Evolutionary conservation across 768 basidiomycete genomes (phyloP).

Genomic region (Hypholoma fasciculare): DNA sequence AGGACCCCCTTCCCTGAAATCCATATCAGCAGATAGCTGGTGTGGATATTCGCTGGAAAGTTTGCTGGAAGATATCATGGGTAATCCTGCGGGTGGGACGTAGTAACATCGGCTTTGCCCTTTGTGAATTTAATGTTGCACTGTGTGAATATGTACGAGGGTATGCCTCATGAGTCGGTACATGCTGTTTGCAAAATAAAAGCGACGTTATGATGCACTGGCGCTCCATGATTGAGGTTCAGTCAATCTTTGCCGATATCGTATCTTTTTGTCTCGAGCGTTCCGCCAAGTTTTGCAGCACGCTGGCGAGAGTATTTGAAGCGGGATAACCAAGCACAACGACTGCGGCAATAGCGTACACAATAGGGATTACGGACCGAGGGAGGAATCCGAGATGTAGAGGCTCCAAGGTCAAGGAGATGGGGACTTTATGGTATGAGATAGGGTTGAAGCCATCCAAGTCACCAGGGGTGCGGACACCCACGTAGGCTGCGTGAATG

Average conservation of each 20-base stretch:
- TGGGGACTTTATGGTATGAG: conserved; percentile 38
- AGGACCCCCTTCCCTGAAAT: conserved; percentile 9
- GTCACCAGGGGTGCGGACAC: conserved; percentile 37
- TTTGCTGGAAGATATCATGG: conserved; percentile 21
- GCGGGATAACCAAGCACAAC: neutral
- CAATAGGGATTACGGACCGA: neutral
- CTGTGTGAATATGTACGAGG: neutral
- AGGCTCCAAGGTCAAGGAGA: conserved; percentile 60
- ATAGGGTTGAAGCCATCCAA: conserved; percentile 18
- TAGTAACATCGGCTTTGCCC: neutral
- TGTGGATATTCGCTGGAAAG: conserved; percentile 27
- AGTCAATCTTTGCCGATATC: neutral
- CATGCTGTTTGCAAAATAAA: too few species aligned
- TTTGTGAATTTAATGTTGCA: neutral
- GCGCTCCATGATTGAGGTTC: neutral
- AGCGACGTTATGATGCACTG: too few species aligned
- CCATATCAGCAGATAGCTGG: conserved; percentile 20
- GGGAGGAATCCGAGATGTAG: conserved; percentile 61
- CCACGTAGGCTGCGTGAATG: conserved; percentile 52
- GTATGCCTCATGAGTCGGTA: too few species aligned
- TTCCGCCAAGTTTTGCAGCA: neutral
- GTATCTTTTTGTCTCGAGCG: neutral
- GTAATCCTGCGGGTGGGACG: neutral
- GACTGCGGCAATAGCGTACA: neutral
- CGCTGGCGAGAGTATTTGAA: neutral